Evolutionary conservation across 495 filamentous ascomycete species (phyloP), one percentile per base, ranked within the genome.

Genomic region (Chaetomium tenue): DNA sequence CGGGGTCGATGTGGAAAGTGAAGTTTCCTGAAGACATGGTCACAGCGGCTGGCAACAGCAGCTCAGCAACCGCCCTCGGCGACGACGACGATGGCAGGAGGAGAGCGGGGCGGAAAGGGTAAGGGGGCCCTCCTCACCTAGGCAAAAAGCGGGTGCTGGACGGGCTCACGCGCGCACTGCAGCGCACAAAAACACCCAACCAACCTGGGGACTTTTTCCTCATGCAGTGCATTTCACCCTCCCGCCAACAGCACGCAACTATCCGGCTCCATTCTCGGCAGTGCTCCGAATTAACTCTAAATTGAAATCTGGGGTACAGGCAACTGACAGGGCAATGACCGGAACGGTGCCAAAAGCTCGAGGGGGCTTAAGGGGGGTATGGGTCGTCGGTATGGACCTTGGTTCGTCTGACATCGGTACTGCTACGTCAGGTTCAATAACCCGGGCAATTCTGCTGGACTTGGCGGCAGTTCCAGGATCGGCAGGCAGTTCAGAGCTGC

Each of bases 221-320:
- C 51, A 23, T 25, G 51, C 51, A 54, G 51, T 12, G 26, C 51
- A 54, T 28, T 54, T 54, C 51, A 30, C 5, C 51, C 51, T 18
- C 30, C 51, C 48, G 48, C 48, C 51, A 54, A 33, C 51, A 20
- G 51, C 15, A 54, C 20, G 26, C 26, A 23, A 22, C 44, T 2
- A 18, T 22, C 58, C 62, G 55, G 62, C 53, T 46, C 53, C 62
- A 64, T 64, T 64, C 57, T 64, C 62, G 62, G 62, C 62, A 58
- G n/a, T 52, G 62, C 37, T 64, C 62, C 55, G 62, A 25, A 64
- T 58, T 64, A 50, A 59, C 56, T 48, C 30, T 51, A 55, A 64
- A 58, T 55, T 58, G 37, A 54, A 37, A 33, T 56, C 53, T 56
- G 53, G 53, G 53, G 53, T 56, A 56, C 44, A 47, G 28, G 28